Percentiles rank a stretch among this genome's conserved stretches.
Evolutionary conservation across 2,329 filamentous ascomycete species (phyloP).

Genomic region (Colletotrichum sansevieriae): DNA sequence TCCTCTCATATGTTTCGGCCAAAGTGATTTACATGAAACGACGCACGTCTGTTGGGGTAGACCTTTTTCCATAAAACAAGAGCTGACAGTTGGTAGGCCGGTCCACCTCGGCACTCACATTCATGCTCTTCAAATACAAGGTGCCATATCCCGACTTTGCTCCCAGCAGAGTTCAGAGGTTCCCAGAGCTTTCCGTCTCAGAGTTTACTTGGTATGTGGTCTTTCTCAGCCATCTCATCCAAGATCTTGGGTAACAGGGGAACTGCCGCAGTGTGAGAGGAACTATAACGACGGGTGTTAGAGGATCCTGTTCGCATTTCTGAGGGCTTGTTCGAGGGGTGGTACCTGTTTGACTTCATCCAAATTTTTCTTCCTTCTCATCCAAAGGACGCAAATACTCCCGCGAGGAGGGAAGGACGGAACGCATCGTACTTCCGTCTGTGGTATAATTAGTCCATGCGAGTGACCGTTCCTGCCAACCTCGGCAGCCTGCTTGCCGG

Average conservation of each 20-base stretch:
- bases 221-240: slow-evolving; percentile 3
- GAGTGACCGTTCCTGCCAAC: no score
- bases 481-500: no score
- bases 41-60: slow-evolving; percentile 28
- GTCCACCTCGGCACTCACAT: slow-evolving; percentile 12
- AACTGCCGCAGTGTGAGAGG: neutral
- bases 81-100: slow-evolving; percentile 28
- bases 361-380: neutral
- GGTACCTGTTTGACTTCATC: neutral
- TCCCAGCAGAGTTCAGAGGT: slow-evolving; percentile 13
- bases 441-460: neutral
- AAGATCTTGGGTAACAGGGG: slow-evolving; percentile 6
- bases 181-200: slow-evolving; percentile 19
- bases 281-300: slow-evolving; percentile 29
- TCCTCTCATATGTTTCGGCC: slow-evolving; percentile 28
- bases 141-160: slow-evolving; percentile 2
- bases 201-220: slow-evolving; percentile 3
- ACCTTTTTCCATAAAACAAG: slow-evolving; percentile 13
- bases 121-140: neutral
- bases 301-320: neutral
- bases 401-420: neutral
- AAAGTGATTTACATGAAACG: slow-evolving; percentile 38
- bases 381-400: neutral
- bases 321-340: neutral
- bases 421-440: slow-evolving; percentile 21